Evolutionary conservation across 1,284 basidiomycete genomes (phyloP), one percentile per base, ranked within the genome.

Genomic region (Papiliotrema laurentii): DNA sequence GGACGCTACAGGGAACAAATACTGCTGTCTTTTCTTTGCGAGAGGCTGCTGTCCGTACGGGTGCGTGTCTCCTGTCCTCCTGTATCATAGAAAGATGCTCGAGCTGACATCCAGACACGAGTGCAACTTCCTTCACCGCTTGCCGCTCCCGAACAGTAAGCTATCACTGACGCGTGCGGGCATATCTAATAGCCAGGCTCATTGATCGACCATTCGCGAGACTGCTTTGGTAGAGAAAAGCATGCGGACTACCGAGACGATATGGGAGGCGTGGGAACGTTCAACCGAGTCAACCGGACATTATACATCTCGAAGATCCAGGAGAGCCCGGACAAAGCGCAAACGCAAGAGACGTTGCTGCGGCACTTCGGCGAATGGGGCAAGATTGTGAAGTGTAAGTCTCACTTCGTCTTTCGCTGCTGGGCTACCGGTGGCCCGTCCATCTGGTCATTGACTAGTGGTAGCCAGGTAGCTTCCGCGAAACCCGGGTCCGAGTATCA

Each of bases 231-330:
- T 0, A 80, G 94, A 47, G 92, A 97, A 77, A 97, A 97, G 76
- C 96, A 97, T 72, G 80, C 92, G 1, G 91, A 93, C 71, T 99
- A 97, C 75, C 80, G 94, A 57, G 94, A 99, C 71, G 96, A 99
- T 74, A 98, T 99, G 94, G 96, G 94, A 60, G 94, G 94, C 71
- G 94, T 97, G 22, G 94, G 94, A 19, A 90, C 88, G 48, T 97
- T 98, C 75, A 88, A 86, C 65, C 78, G 92, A 35, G 84, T 91
- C 70, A 99, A 98, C 71, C 78, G 93, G 53, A 98, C 96, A 37
- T 72, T 99, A 18, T 99, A 98, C 69, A 83, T 99, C 39, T 94
- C 92, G 2, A 81, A 91, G 55, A 91, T 99, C 58, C 87, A 87
- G 68, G 92, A 96, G 77, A 89, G 85, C 2, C 89, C 89, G 0